Evolutionary conservation across 257 asterid genomes (phyloP).

Genomic region (Linaria vulgaris): DNA sequence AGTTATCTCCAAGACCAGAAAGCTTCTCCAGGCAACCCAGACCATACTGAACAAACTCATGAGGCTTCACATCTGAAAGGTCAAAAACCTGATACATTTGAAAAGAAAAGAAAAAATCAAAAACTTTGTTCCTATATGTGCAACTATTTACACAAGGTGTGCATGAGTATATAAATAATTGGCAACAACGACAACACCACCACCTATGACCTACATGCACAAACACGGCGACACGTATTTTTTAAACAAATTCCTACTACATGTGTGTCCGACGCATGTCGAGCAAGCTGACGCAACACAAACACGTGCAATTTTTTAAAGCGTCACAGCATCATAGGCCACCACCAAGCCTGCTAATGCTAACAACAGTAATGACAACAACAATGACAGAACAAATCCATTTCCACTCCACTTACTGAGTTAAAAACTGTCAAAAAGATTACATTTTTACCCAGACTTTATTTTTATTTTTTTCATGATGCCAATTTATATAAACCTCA

Average conservation of each 20-base stretch:
- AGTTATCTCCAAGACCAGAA: slow-evolving; percentile 72
- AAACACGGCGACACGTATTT: too few species aligned
- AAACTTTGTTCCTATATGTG: neutral
- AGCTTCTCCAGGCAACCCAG: slow-evolving; percentile 87
- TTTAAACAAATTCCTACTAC: too few species aligned
- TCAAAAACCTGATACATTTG: slow-evolving; percentile 79
- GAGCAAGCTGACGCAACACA: too few species aligned
- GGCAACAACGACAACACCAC: neutral
- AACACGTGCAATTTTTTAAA: too few species aligned
- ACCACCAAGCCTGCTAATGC: too few species aligned
- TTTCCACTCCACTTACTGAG: too few species aligned
- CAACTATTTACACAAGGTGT: slow-evolving; percentile 2
- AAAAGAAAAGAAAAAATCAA: slow-evolving; percentile 15
- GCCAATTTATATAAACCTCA: neutral
- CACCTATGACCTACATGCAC: too few species aligned
- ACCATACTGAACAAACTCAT: slow-evolving; percentile 91
- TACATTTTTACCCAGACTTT: neutral
- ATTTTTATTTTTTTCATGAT: neutral
- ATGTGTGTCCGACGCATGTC: too few species aligned
- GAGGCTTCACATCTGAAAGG: slow-evolving; percentile 83
- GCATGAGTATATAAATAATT: neutral
- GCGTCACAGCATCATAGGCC: too few species aligned
- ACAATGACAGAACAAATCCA: too few species aligned
- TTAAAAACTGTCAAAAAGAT: neutral
- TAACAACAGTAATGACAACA: neutral